These are phyloP conservation scores for Argentina anserina DNA, from an alignment of 306 rosid species.

Conservation along the genomic window DNA sequence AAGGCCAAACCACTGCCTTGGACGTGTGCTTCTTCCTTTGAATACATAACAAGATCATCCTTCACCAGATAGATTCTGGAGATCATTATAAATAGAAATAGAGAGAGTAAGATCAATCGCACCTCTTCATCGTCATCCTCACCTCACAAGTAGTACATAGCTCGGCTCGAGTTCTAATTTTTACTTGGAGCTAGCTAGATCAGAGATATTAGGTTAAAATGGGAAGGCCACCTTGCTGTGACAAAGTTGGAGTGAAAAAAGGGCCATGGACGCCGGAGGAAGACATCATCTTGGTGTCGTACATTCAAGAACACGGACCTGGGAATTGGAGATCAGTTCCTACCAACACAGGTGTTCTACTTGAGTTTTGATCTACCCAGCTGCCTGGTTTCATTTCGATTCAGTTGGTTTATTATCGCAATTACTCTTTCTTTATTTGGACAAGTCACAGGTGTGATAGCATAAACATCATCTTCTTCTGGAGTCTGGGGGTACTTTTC, in stretches of 20 bases:
- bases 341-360: slow-evolving; percentile 53
- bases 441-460: background rate
- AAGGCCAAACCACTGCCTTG: slow-evolving; percentile 30
- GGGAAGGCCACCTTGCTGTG: slow-evolving; percentile 95
- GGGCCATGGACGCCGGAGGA: slow-evolving; percentile 99
- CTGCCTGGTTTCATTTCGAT: background rate
- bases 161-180: background rate
- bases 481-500: background rate
- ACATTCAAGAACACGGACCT: slow-evolving; percentile 87
- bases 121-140: background rate
- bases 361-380: background rate
- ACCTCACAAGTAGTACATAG: background rate
- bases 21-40: slow-evolving; percentile 30
- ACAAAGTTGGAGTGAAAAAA: slow-evolving; percentile 72
- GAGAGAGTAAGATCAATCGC: background rate
- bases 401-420: background rate
- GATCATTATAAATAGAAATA: background rate
- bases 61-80: slow-evolving; percentile 9
- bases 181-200: background rate
- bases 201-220: slow-evolving; percentile 23
- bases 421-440: background rate
- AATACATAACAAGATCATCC: background rate
- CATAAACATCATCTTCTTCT: background rate
- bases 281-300: slow-evolving; percentile 85
- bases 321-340: slow-evolving; percentile 98